Evolutionary conservation across 305 asterid genomes (phyloP).

Genomic region (Fraxinus xanthoxyloides): DNA sequence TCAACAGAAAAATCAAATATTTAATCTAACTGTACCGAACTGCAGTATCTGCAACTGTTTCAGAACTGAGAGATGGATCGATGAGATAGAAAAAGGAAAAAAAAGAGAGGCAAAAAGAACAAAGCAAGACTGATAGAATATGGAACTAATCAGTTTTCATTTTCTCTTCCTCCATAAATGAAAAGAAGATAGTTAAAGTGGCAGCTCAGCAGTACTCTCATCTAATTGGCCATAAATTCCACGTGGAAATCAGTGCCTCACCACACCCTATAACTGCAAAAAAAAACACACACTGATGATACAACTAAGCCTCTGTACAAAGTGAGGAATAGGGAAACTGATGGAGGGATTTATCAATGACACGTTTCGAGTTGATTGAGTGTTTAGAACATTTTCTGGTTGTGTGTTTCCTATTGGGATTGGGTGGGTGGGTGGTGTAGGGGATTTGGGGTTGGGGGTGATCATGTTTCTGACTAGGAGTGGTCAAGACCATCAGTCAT

Average conservation of each 20-base stretch:
- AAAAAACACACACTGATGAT: conserved; percentile 2
- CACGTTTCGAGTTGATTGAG: conserved; percentile 25
- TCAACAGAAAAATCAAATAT: conserved; percentile 18
- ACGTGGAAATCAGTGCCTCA: conserved; percentile 38
- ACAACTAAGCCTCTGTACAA: conserved; percentile 13
- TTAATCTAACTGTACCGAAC: conserved; percentile 28
- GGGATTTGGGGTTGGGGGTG: not conserved
- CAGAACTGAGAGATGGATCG: conserved; percentile 32
- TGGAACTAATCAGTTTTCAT: conserved; percentile 4
- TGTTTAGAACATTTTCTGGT: not conserved
- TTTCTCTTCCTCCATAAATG: not conserved
- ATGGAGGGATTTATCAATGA: not conserved
- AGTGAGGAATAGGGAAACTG: conserved; percentile 20
- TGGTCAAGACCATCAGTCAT: conserved; percentile 38
- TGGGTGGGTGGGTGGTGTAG: not conserved
- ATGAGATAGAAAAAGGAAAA: not conserved
- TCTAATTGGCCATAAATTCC: not conserved
- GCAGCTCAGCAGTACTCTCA: not conserved
- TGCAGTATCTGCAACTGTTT: conserved; percentile 32
- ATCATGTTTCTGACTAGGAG: conserved; percentile 30
- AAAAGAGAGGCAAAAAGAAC: conserved; percentile 36
- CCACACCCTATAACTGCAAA: conserved; percentile 8
- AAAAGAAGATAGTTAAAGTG: not conserved
- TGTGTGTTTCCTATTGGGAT: not conserved
- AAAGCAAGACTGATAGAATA: not conserved